phyloP scores from a whole-genome alignment of 2,329 filamentous ascomycete species.

The Zymoseptoria crescenta region DNA sequence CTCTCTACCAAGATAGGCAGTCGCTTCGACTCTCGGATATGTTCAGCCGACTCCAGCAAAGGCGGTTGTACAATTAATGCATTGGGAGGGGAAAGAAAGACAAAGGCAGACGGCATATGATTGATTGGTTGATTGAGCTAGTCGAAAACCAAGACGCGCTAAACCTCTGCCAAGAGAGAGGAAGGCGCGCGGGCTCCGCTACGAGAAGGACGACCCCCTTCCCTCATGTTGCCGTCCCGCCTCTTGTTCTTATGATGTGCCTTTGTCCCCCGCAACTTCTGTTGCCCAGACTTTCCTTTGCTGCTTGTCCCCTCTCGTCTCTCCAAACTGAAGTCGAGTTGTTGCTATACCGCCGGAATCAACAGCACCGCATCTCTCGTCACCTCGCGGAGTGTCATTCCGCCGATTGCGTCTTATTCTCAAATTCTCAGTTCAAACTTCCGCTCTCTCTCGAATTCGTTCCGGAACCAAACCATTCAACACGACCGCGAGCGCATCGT shows the following conservation, averaged over 20 bases:
- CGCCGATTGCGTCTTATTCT: neutral
- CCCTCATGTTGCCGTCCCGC: neutral
- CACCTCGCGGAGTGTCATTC: neutral
- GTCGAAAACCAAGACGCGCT: neutral
- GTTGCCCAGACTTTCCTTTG: conserved; percentile 8
- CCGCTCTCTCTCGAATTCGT: neutral
- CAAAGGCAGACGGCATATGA: neutral
- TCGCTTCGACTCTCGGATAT: neutral
- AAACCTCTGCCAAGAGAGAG: neutral
- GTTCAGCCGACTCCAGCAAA: neutral
- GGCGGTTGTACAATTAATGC: neutral
- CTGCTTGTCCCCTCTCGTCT: conserved; percentile 4
- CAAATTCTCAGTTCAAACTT: neutral
- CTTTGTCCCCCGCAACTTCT: neutral
- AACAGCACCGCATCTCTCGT: neutral
- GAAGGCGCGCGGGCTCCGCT: neutral
- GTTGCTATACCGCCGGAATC: neutral
- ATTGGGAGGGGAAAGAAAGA: neutral
- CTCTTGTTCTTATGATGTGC: neutral
- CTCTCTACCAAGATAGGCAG: neutral
- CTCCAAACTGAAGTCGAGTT: neutral
- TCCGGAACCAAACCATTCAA: neutral
- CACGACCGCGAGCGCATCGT: neutral
- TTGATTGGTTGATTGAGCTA: neutral
- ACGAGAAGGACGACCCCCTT: neutral